Evolutionary conservation across 1,284 basidiomycete genomes (phyloP), one percentile per base, ranked within the genome.

Genomic region (Pseudozyma thailandica): DNA sequence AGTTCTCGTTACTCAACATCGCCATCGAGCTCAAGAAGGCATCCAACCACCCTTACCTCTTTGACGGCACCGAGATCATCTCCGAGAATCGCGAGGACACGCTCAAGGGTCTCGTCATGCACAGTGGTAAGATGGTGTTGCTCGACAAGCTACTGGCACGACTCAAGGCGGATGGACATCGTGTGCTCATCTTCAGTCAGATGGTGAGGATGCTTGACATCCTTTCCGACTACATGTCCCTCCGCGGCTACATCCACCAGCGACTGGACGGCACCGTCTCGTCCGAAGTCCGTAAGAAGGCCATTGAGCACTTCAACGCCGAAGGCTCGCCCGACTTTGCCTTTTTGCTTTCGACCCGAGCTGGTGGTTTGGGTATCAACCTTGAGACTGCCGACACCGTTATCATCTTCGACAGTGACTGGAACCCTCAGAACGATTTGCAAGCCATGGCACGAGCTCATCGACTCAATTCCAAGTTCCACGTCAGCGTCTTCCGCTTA

Each of bases 401-500:
- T 70, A 86, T 99, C 57, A 98, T 99, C 84, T 97, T 98, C 83
- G 96, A 99, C 83, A 94, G 96, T 80, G 96, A 99, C 81, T 99
- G 96, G 96, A 99, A 99, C 83, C 96, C 80, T 4, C 80, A 81
- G 26, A 98, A 98, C 82, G 96, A 99, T 83, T 93, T 94, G 38
- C 96, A 99, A 84, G 96, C 96, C 12, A 99, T 99, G 96, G 96
- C 98, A 82, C 92, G 96, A 78, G 96, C 96, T 18, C 96, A 99
- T 86, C 93, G 96, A 80, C 88, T 99, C 13, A 96, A 96, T 33
- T 96, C 94, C 12, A 92, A 94, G 66, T 78, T 81, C 98, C 96
- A 99, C 85, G 96, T 99, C 58, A 98, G 95, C 1, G 95, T 99
- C 6, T 99, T 98, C 84, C 91, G 96, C 37, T 87, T 99, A 52